phyloP scores from a whole-genome alignment of 1,139 yeast species.

The Meyerozyma carpophila region DNA sequence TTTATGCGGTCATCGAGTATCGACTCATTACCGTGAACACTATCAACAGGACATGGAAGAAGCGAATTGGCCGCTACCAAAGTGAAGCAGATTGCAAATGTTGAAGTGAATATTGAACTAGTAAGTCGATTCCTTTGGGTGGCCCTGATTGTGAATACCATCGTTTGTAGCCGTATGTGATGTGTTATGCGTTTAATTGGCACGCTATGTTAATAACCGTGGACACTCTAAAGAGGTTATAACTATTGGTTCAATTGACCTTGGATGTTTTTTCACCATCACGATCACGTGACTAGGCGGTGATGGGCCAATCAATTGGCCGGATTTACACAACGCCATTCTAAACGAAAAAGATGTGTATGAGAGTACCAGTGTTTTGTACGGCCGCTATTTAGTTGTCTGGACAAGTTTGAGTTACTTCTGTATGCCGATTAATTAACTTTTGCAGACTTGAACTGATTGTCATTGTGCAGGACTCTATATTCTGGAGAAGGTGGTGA shows the following conservation, averaged over 20 bases:
- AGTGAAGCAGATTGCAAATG: conserved; percentile 65
- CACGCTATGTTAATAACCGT: too few species aligned
- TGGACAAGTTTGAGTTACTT: too few species aligned
- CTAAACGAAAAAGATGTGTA: too few species aligned
- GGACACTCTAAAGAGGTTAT: background rate
- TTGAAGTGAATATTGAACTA: conserved; percentile 66
- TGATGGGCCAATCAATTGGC: background rate
- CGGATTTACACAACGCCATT: background rate
- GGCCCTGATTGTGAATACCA: conserved; percentile 41
- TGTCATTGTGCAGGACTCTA: too few species aligned
- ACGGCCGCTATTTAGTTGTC: too few species aligned
- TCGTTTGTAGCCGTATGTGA: conserved; percentile 4
- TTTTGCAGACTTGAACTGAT: too few species aligned
- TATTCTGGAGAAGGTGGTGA: too few species aligned
- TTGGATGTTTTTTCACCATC: background rate
- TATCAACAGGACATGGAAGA: conserved; percentile 72
- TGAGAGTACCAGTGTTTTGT: background rate
- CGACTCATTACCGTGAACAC: conserved; percentile 39
- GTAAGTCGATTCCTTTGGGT: conserved; percentile 53
- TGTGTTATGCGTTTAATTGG: background rate
- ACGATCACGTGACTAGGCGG: background rate
- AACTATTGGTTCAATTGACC: background rate
- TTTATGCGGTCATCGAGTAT: conserved; percentile 24
- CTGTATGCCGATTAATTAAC: too few species aligned
- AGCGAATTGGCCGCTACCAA: conserved; percentile 66